Evolutionary conservation across 108 stramenopile genomes (phyloP), one percentile per base, ranked within the genome.

Genomic region (Skeletonema marinoi): DNA sequence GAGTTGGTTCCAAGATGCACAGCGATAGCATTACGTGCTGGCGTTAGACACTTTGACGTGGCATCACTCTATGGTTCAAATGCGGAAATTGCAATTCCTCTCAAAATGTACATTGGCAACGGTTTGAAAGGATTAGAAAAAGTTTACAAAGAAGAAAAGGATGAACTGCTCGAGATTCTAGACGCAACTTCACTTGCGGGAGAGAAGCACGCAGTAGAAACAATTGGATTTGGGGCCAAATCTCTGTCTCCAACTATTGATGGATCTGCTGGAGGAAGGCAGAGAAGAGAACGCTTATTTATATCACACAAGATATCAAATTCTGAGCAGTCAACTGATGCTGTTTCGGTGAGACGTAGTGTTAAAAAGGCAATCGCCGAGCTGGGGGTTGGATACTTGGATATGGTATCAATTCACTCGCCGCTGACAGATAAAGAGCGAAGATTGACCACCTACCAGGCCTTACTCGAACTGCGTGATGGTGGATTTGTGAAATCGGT

Each of bases 291-390:
- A 9, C 51, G 66, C 12, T n/a, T 89, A 14, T 93, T 89, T 65
- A 4, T 93, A 11, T 89, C 92, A 29, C 87, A 93, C 73, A 93
- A 93, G 73, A 3, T 93, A 12, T 90, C 90, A 63, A 93, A 93
- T 42, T 61, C 38, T 0, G 88, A 93, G 69, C 92, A 93, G 82
- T 89, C 88, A 21, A 90, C 80, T 4, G 71, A 86, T 63, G 50
- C 65, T 21, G 35, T 60, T 31, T 30, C 69, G 1, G 78, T 88
- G 29, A 60, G 78, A 36, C 71, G 77, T 2, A 69, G 74, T 9
- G 77, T 94, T 11, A 80, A 80, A 38, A 29, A 46, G 16, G 63
- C 70, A 0, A 78, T 88, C 13, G 66, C 82, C 4, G 31, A 44
- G 32, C 36, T 87, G 19, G 80, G 66, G 19, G 65, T 72, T 13